Evolutionary conservation across 208 protist species (phyloP), one percentile per base, ranked within the genome.

Genomic region (Trypanosoma caninum): DNA sequence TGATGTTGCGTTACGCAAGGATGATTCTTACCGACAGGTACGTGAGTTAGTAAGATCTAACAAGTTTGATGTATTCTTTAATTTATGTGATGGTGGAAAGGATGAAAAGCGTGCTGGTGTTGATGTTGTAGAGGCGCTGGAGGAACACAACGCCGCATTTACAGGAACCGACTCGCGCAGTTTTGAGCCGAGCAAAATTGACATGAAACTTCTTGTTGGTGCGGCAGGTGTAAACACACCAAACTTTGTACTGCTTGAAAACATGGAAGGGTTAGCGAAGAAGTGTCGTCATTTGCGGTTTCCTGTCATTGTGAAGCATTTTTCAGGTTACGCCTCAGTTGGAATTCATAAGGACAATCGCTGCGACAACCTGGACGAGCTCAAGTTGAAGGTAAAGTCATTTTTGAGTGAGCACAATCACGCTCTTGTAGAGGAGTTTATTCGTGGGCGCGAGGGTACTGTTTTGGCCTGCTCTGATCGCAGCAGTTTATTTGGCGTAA

Each of bases 291-390:
- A 91, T 66, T 64, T 95, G 41, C 74, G 76, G 54, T 92, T 93
- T 60, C 89, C 89, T 22, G 84, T 95, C n/a, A 95, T 95, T 66
- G 83, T 92, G 31, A 95, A 95, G 65, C 89, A 93, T 67, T 65
- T 90, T 16, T 87, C 80, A 22, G 89, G 89, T 10, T 95, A 90
- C 71, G 83, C 85, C 23, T 93, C 85, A 16, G 85, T 95, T 10
- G 89, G 89, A 45, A 93, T 95, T 58, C 47, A 83, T 65, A 86
- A 90, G 54, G 89, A 95, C 50, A 91, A 74, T 65, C 80, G 82
- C 11, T 95, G 89, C 58, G 74, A 88, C 56, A 89, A 65, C 44
- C 60, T 93, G 14, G 78, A 91, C 22, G 74, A 95, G 69, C 80
- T 95, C 18, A 80, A 80, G 59, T 50, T 62, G 30, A 82, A 85